Evolutionary conservation across 148 eudicot genomes (phyloP).

Genomic region (Spergularia marina): DNA sequence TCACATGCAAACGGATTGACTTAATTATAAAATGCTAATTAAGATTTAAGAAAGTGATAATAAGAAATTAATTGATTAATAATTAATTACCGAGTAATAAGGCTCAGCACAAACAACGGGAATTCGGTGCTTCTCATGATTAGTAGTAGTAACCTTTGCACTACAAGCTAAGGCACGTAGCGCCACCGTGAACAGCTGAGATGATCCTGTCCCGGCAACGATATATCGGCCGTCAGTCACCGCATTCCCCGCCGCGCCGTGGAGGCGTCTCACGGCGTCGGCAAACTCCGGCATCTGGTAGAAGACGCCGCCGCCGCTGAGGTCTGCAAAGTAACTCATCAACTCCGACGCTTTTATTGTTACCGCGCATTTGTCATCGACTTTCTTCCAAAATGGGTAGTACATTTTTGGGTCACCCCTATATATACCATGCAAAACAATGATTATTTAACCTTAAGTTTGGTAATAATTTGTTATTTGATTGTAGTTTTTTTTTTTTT

Average conservation of each 20-base stretch:
- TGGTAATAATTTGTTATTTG: too few relatives aligned
- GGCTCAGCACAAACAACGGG: slow-evolving; percentile 63
- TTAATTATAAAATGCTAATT: neutral
- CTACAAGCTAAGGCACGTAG: slow-evolving; percentile 44
- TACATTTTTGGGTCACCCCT: slow-evolving; percentile 77
- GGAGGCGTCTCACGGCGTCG: slow-evolving; percentile 45
- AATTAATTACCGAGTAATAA: slow-evolving; percentile 57
- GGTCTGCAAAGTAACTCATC: slow-evolving; percentile 59
- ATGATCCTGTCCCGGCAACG: slow-evolving; percentile 68
- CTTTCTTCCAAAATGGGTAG: slow-evolving; percentile 47
- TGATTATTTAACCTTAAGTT: too few relatives aligned
- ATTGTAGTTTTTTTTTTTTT: too few relatives aligned
- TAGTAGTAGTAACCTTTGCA: neutral
- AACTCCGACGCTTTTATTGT: slow-evolving; percentile 42
- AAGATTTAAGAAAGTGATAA: neutral
- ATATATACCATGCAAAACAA: neutral
- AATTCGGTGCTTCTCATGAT: slow-evolving; percentile 21
- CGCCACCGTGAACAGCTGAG: slow-evolving; percentile 59
- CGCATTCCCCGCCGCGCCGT: slow-evolving; percentile 52
- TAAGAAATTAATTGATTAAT: neutral
- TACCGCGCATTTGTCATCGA: slow-evolving; percentile 41
- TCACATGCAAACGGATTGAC: neutral
- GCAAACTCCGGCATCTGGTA: slow-evolving; percentile 60
- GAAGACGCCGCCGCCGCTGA: slow-evolving; percentile 46
- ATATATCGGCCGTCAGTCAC: slow-evolving; percentile 38